These are phyloP conservation scores for Furculomyces boomerangus DNA, from an alignment of 371 early-diverging fungal species.

Conservation along the genomic window DNA sequence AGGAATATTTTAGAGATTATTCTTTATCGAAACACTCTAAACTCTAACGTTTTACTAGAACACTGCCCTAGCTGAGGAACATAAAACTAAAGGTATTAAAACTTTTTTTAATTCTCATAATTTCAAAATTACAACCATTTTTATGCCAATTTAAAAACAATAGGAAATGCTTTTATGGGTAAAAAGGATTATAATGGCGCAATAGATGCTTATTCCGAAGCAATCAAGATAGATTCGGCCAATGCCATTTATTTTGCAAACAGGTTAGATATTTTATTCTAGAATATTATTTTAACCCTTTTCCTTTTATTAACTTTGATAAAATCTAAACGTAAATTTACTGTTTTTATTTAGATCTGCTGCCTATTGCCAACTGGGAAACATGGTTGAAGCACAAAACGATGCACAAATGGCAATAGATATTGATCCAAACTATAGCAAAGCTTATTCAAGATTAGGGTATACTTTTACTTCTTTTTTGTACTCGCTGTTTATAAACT, in stretches of 20 bases:
- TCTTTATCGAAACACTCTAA: no score
- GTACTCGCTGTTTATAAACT: no score
- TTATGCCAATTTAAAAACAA: conserved; percentile 63
- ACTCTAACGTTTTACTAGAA: no score
- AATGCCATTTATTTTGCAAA: conserved; percentile 92
- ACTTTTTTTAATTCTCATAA: no score
- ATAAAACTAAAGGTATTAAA: no score
- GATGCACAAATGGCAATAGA: conserved; percentile 72
- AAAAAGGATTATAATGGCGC: conserved; percentile 71
- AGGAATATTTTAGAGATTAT: no score
- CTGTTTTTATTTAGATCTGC: conserved; percentile 54
- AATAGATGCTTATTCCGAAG: conserved; percentile 70
- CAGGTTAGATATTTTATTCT: conserved; percentile 5
- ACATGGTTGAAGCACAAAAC: conserved; percentile 68
- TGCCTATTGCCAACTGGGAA: conserved; percentile 73
- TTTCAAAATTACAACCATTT: no score
- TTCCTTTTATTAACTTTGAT: no score
- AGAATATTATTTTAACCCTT: no score
- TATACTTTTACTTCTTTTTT: no score
- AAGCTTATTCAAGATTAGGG: conserved; percentile 89
- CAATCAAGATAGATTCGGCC: conserved; percentile 57
- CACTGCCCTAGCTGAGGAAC: no score
- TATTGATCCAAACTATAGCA: conserved; percentile 73
- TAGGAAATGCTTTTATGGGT: conserved; percentile 27
- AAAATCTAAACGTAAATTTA: no score